Conservation (phyloP, 345 rosid genomes). For the Heritiera fomes region DNA sequence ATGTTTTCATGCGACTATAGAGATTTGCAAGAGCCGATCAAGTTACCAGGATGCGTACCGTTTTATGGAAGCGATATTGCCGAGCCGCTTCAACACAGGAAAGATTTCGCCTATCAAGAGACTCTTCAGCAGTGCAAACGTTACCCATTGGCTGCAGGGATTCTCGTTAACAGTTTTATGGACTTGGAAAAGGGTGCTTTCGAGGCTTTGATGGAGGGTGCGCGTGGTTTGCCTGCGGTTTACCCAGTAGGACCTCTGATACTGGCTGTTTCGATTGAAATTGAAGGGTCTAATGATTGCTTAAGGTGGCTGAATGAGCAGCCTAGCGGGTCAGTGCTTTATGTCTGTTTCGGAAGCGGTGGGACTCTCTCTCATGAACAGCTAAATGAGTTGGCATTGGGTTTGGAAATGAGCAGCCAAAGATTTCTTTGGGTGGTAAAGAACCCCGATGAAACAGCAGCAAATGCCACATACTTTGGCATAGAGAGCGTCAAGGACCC, state of each 20-base stretch:
- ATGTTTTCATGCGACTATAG: conserved; percentile 26
- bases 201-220: conserved; percentile 27
- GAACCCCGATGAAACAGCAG: conserved; percentile 23
- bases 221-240: conserved; percentile 19
- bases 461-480: conserved; percentile 28
- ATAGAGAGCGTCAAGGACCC: conserved; percentile 10
- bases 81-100: conserved; percentile 27
- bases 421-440: conserved; percentile 40
- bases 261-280: neutral
- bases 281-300: conserved; percentile 17
- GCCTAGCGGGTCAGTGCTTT: conserved; percentile 36
- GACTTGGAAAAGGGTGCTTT: conserved; percentile 35
- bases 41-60: conserved; percentile 34
- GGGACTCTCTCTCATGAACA: conserved; percentile 37
- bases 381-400: conserved; percentile 32
- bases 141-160: conserved; percentile 29
- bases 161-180: conserved; percentile 32
- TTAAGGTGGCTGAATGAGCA: conserved; percentile 40
- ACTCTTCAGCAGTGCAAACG: conserved; percentile 12
- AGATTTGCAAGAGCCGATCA: conserved; percentile 31
- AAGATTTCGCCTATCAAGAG: conserved; percentile 27
- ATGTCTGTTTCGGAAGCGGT: conserved; percentile 41
- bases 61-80: conserved; percentile 24
- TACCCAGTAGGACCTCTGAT: conserved; percentile 39
- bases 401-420: conserved; percentile 41